Conservation (phyloP, 2,329 filamentous ascomycete genomes). For the Neocucurbitaria cava region DNA sequence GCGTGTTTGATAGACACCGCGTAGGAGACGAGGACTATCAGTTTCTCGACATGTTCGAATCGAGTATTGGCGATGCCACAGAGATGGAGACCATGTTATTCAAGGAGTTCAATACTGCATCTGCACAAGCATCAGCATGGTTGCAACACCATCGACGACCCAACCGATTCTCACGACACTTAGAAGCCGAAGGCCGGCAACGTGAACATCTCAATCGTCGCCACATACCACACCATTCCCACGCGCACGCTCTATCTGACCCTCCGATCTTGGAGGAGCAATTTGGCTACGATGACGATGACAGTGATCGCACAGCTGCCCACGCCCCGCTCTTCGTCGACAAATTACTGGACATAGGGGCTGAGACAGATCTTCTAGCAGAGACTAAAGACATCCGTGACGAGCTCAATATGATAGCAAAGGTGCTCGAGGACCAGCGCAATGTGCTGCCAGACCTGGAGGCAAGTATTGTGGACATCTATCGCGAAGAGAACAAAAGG, state of each 20-base stretch:
- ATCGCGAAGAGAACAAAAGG: conserved; percentile 42
- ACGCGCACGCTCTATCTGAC: conserved; percentile 33
- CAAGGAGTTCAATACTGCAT: conserved; percentile 65
- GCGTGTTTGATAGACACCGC: conserved; percentile 66
- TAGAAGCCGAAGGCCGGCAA: conserved; percentile 44
- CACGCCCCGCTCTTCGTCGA: conserved; percentile 59
- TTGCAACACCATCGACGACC: conserved; percentile 58
- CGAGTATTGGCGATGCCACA: conserved; percentile 62
- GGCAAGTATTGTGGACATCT: conserved; percentile 50
- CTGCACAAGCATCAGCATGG: conserved; percentile 63
- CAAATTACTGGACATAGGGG: conserved; percentile 64
- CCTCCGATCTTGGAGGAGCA: conserved; percentile 34
- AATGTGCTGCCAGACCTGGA: conserved; percentile 58
- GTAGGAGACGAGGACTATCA: conserved; percentile 67
- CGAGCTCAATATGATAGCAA: conserved; percentile 68
- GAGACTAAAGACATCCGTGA: conserved; percentile 73
- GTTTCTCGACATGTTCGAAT: conserved; percentile 73
- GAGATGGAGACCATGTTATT: conserved; percentile 65
- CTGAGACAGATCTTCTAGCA: conserved; percentile 66
- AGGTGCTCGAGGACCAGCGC: conserved; percentile 60
- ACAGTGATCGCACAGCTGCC: conserved; percentile 23
- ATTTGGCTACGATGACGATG: conserved; percentile 44
- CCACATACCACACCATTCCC: conserved; percentile 33
- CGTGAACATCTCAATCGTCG: conserved; percentile 41
- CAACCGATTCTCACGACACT: conserved; percentile 44